phyloP scores from a whole-genome alignment of 2,329 filamentous ascomycete species.

The Epichloe festucae region DNA sequence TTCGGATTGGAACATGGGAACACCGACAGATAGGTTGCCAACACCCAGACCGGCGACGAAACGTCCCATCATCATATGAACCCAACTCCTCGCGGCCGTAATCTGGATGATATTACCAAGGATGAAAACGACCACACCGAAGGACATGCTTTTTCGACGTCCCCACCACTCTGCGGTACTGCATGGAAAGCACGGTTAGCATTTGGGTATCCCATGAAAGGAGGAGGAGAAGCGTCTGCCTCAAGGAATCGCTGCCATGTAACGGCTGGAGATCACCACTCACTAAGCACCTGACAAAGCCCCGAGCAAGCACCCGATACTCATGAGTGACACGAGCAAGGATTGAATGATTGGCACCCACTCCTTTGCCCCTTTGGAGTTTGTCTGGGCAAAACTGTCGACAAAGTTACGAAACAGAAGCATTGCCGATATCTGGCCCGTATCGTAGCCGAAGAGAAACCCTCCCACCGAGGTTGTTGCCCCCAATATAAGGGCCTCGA shows the following conservation, averaged over 20 bases:
- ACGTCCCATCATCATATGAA: slow-evolving; percentile 52
- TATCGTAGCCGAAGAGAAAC: slow-evolving; percentile 52
- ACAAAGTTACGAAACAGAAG: slow-evolving; percentile 40
- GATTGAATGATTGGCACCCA: slow-evolving; percentile 32
- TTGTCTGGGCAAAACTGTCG: slow-evolving; percentile 38
- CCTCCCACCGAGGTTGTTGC: slow-evolving; percentile 44
- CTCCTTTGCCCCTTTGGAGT: slow-evolving; percentile 24
- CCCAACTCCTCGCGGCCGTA: slow-evolving; percentile 43
- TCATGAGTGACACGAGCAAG: slow-evolving; percentile 42
- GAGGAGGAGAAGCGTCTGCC: neutral
- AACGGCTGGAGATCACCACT: slow-evolving; percentile 4
- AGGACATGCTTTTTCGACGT: slow-evolving; percentile 39
- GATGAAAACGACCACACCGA: slow-evolving; percentile 43
- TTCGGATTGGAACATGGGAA: slow-evolving; percentile 57
- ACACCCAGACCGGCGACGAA: slow-evolving; percentile 56
- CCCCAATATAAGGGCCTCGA: slow-evolving; percentile 31
- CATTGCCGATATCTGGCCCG: slow-evolving; percentile 43
- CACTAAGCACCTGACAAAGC: slow-evolving; percentile 37
- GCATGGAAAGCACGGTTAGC: neutral
- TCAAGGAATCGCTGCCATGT: neutral
- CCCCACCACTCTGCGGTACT: slow-evolving; percentile 44
- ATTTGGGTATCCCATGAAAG: neutral
- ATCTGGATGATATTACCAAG: slow-evolving; percentile 56
- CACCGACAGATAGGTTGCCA: slow-evolving; percentile 51
- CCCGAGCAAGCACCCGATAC: slow-evolving; percentile 42